These are phyloP conservation scores for Jasminum sambac DNA, from an alignment of 257 asterid species.

Conservation along the genomic window DNA sequence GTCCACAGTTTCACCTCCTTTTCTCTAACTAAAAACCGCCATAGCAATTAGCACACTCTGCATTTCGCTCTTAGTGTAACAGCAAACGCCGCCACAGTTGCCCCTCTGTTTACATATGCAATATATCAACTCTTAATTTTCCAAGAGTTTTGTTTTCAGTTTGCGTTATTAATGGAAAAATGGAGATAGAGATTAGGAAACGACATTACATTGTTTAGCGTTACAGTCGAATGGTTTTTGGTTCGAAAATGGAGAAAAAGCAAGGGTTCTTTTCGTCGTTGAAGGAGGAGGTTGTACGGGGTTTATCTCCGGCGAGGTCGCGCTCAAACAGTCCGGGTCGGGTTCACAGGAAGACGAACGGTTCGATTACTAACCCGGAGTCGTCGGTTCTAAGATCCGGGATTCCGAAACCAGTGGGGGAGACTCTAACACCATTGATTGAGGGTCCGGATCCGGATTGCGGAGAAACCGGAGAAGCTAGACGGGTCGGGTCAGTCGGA, in stretches of 20 bases:
- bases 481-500: conserved; percentile 41
- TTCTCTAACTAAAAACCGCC: not conserved
- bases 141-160: not conserved
- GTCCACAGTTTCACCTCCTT: not conserved
- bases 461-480: conserved; percentile 34
- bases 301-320: conserved; percentile 23
- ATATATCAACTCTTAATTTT: not conserved
- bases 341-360: conserved; percentile 14
- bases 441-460: conserved; percentile 51
- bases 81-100: not conserved
- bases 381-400: conserved; percentile 38
- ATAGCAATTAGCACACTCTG: not conserved
- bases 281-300: conserved; percentile 17
- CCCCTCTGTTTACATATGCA: not conserved
- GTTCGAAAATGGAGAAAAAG: conserved; percentile 19
- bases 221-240: not conserved
- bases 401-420: conserved; percentile 39
- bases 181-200: not conserved
- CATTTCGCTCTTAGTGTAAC: not conserved
- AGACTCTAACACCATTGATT: conserved; percentile 43
- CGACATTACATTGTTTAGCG: not conserved
- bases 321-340: conserved; percentile 24
- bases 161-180: not conserved
- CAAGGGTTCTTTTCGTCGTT: conserved; percentile 26
- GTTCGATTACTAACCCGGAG: conserved; percentile 29